Evolutionary conservation across 2,329 filamentous ascomycete species (phyloP).

Genomic region (Hypoxylon sp.): DNA sequence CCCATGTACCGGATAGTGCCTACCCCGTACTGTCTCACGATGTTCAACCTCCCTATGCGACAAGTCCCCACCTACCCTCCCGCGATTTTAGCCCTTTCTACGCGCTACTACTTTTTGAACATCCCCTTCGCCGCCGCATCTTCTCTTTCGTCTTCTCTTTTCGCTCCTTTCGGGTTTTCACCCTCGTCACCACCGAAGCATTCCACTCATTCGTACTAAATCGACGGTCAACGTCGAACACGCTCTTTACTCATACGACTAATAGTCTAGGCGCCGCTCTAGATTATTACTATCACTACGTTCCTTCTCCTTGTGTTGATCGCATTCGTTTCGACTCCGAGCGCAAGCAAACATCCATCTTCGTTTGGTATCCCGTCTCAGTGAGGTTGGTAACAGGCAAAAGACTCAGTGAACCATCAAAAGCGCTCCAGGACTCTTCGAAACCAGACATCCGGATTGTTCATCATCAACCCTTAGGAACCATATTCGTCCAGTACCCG

Average conservation of each 20-base stretch:
- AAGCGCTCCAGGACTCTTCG: not conserved
- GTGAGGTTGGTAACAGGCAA: constrained; percentile 36
- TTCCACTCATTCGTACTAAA: constrained; percentile 40
- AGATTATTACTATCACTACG: constrained; percentile 43
- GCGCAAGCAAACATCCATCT: constrained; percentile 37
- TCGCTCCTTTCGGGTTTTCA: constrained; percentile 29
- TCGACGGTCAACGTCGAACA: constrained; percentile 46
- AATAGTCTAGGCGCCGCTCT: constrained; percentile 41
- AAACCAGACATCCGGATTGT: not conserved
- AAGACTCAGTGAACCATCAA: constrained; percentile 5
- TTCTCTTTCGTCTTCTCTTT: constrained; percentile 29
- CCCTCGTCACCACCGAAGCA: constrained; percentile 36
- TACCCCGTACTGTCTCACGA: constrained; percentile 43
- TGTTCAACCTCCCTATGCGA: constrained; percentile 39
- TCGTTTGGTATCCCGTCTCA: constrained; percentile 34
- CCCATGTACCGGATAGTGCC: constrained; percentile 33
- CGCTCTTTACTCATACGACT: constrained; percentile 46
- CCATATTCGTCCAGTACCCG: not conserved
- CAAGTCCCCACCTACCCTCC: constrained; percentile 40
- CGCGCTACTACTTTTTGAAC: constrained; percentile 22
- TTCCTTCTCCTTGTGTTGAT: constrained; percentile 51
- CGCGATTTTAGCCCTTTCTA: constrained; percentile 36
- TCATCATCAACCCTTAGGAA: constrained; percentile 17
- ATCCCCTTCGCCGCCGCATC: constrained; percentile 30
- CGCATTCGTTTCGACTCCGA: constrained; percentile 48